A percentile compares a stretch with the other conserved stretches of the same genome.
Evolutionary conservation across 2,329 filamentous ascomycete species (phyloP).

Genomic region (Claviceps sorghi): DNA sequence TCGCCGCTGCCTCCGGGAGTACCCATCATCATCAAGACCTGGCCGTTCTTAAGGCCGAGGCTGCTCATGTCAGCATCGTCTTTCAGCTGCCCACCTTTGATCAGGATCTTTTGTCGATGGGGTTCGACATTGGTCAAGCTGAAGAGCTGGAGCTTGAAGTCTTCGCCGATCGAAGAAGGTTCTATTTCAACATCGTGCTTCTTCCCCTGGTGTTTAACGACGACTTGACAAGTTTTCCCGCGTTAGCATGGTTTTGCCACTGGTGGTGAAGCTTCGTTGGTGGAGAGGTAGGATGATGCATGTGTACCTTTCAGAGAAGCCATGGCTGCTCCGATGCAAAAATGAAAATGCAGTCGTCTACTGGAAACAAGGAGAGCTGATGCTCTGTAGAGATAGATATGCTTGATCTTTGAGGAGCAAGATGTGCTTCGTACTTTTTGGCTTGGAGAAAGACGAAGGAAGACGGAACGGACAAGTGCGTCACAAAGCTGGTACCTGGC

Average conservation of each 20-base stretch:
- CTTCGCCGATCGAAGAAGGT: slow-evolving; percentile 67
- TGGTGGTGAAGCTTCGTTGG: neutral
- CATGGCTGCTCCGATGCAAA: slow-evolving; percentile 17
- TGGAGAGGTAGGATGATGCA: slow-evolving; percentile 12
- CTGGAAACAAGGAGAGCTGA: neutral
- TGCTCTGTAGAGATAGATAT: neutral
- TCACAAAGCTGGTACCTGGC: neutral
- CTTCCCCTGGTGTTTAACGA: slow-evolving; percentile 91
- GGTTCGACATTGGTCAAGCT: slow-evolving; percentile 93
- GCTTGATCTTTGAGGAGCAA: neutral
- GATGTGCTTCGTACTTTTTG: neutral
- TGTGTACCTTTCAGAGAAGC: slow-evolving; percentile 36
- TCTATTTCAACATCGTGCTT: slow-evolving; percentile 92
- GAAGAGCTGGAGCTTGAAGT: slow-evolving; percentile 90
- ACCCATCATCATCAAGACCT: slow-evolving; percentile 93
- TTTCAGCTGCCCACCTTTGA: slow-evolving; percentile 90
- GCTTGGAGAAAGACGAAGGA: neutral
- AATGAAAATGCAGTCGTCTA: neutral
- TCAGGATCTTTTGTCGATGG: slow-evolving; percentile 85
- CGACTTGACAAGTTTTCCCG: slow-evolving; percentile 37
- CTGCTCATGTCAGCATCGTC: slow-evolving; percentile 80
- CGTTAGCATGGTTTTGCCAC: slow-evolving; percentile 8
- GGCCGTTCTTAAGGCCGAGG: slow-evolving; percentile 71
- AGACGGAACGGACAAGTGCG: neutral
- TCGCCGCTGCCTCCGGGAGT: slow-evolving; percentile 54